phyloP scores from a whole-genome alignment of 2,329 filamentous ascomycete genomes.

The Daldinia sp. region DNA sequence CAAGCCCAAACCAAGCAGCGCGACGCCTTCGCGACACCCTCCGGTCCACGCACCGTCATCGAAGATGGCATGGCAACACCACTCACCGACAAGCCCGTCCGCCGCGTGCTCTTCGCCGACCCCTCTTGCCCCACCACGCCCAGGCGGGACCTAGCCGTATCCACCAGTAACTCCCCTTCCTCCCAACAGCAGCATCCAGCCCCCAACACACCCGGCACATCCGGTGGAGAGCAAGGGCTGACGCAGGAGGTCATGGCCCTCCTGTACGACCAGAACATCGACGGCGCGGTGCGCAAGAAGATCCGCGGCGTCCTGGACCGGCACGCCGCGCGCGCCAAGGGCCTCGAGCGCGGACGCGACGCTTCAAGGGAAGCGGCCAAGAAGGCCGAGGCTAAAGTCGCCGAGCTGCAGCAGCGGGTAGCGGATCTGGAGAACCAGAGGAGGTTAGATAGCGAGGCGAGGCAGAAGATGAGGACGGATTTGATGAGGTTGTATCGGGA shows the following conservation, averaged over 20 bases:
- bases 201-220: slow-evolving; percentile 35
- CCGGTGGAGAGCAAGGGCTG: slow-evolving; percentile 40
- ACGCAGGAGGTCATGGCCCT: slow-evolving; percentile 63
- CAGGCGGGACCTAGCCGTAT: slow-evolving; percentile 9
- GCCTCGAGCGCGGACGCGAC: slow-evolving; percentile 74
- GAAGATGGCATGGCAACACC: slow-evolving; percentile 49
- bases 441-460: slow-evolving; percentile 49
- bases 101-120: slow-evolving; percentile 47
- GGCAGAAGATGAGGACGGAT: slow-evolving; percentile 55
- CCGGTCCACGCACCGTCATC: slow-evolving; percentile 22
- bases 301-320: slow-evolving; percentile 63
- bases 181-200: slow-evolving; percentile 36
- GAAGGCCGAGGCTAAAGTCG: slow-evolving; percentile 66
- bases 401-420: slow-evolving; percentile 54
- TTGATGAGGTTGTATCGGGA: slow-evolving; percentile 51
- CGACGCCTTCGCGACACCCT: slow-evolving; percentile 41
- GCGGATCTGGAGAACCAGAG: slow-evolving; percentile 56
- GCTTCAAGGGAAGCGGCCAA: slow-evolving; percentile 72
- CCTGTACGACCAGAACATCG: slow-evolving; percentile 59
- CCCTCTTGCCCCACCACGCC: background rate
- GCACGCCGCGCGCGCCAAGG: slow-evolving; percentile 69
- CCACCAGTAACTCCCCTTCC: slow-evolving; percentile 5
- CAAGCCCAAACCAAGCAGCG: slow-evolving; percentile 22
- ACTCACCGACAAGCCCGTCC: slow-evolving; percentile 45
- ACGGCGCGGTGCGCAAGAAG: slow-evolving; percentile 52